A percentile compares a stretch with the other conserved stretches of the same genome.
phyloP scores from a whole-genome alignment of 2,329 filamentous ascomycete species.

The Fusarium praegraminearum region DNA sequence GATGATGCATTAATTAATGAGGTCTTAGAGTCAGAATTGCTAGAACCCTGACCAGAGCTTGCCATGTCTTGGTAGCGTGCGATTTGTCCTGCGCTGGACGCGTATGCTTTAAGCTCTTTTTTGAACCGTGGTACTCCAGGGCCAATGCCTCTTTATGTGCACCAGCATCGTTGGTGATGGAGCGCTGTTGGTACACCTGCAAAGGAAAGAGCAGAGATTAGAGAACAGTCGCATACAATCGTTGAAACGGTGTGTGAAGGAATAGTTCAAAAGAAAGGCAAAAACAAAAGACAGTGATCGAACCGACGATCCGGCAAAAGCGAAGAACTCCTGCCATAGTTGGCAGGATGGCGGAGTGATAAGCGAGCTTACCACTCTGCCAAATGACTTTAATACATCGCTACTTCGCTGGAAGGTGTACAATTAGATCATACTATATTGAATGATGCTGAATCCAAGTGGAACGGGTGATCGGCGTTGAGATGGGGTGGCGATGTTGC shows the following conservation, averaged over 20 bases:
- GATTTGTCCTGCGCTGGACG: neutral
- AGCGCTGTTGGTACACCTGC: neutral
- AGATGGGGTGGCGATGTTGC: neutral
- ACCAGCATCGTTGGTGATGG: neutral
- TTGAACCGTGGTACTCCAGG: neutral
- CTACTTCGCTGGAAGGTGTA: conserved; percentile 5
- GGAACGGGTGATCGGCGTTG: neutral
- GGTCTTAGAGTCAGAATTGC: neutral
- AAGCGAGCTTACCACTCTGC: neutral
- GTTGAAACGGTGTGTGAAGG: neutral
- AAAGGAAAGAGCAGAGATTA: neutral
- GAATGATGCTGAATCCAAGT: neutral
- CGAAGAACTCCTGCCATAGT: conserved; percentile 16
- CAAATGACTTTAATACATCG: neutral
- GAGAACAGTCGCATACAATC: no score
- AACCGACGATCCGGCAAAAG: conserved; percentile 13
- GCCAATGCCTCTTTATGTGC: neutral
- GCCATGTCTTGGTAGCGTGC: neutral
- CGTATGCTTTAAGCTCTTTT: neutral
- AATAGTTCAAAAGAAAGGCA: neutral
- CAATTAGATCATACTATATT: neutral
- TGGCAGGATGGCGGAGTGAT: neutral
- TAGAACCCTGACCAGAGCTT: neutral
- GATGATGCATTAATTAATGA: neutral
- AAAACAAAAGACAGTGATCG: neutral